Base-by-base conservation (phyloP, 2,329 filamentous ascomycete species). In the Anthostomella pinea region DNA sequence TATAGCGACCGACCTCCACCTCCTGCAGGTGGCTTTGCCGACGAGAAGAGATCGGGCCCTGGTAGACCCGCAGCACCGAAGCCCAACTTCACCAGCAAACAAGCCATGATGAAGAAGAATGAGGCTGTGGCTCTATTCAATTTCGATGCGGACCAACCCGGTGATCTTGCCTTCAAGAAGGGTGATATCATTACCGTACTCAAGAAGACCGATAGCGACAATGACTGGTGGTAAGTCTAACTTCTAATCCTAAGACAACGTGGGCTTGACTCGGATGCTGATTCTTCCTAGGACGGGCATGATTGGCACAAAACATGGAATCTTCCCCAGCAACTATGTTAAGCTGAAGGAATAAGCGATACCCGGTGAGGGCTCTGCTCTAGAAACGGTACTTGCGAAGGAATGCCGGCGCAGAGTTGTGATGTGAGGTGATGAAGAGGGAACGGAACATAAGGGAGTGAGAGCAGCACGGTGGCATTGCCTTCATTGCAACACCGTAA, bases 81-180 rank as follows among this genome's bases (percentile, higher is more conserved):
- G 64, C 93, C 91, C 0, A 81, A 87, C 34, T 95, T 95, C 56
- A 70, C 65, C 9, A 71, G 69, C 52, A 80, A 80, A 62, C 68
- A 75, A 31, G 70, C 69, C 0, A 44, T 69, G 42, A 57, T 81
- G 41, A 77, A 73, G 58, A 73, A 77, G 50, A 89, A 96, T 51
- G 87, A 97, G 65, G 93, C 89, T 0, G 73, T 96, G 14, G 93
- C 93, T 3, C 72, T 96, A 45, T 97, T 86, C 65, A 95, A 87
- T 2, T 98, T 98, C 58, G 91, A 97, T 46, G 83, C 89, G 0
- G 91, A 95, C 55, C 90, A 96, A 63, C 81, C 88, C 1, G 91
- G 91, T 4, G 91, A 98, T 60, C 63, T 97, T 38, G 87, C 84
- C 0, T 98, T 98, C 67, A 95, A 95, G 70, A 98, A 98, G 73